phyloP scores from a whole-genome alignment of 306 rosid species.

The Citrullus mucosospermus region DNA sequence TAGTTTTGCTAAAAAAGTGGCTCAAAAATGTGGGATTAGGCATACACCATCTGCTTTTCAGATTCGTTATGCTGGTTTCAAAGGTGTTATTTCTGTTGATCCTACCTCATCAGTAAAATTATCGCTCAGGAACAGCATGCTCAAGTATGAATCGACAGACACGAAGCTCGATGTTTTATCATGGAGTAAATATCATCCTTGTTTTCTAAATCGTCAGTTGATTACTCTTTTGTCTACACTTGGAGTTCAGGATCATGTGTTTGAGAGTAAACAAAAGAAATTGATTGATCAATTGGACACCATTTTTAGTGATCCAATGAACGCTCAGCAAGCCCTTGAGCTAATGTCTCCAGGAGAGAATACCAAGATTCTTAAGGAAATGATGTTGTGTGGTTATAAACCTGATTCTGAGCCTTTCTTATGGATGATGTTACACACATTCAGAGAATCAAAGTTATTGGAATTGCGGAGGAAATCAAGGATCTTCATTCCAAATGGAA shows the following conservation, averaged over 20 bases:
- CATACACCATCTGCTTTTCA: conserved; percentile 67
- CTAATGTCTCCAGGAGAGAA: too few relatives aligned
- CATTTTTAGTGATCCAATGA: conserved; percentile 49
- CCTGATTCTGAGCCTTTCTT: conserved; percentile 78
- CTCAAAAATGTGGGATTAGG: conserved; percentile 41
- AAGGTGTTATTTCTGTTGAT: conserved; percentile 87
- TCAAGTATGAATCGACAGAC: conserved; percentile 44
- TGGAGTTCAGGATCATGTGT: conserved; percentile 39
- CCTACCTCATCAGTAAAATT: conserved; percentile 49
- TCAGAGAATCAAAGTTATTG: conserved; percentile 38
- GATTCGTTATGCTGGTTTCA: conserved; percentile 78
- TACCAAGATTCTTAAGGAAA: conserved; percentile 24
- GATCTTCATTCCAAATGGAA: conserved; percentile 58
- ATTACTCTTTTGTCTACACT: conserved; percentile 75
- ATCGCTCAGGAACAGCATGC: conserved; percentile 71
- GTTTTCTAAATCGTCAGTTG: conserved; percentile 68
- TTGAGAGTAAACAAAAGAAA: conserved; percentile 50
- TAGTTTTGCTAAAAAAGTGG: conserved; percentile 53
- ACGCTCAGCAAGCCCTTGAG: conserved; percentile 10
- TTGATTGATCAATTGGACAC: conserved; percentile 47
- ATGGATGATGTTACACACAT: conserved; percentile 74
- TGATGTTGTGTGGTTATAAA: conserved; percentile 59
- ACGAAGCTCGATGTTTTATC: conserved; percentile 64
- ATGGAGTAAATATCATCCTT: conserved; percentile 52
- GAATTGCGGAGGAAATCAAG: conserved; percentile 37